Conservation (phyloP, 495 filamentous ascomycete genomes). For the Penicillium subrubescens region DNA sequence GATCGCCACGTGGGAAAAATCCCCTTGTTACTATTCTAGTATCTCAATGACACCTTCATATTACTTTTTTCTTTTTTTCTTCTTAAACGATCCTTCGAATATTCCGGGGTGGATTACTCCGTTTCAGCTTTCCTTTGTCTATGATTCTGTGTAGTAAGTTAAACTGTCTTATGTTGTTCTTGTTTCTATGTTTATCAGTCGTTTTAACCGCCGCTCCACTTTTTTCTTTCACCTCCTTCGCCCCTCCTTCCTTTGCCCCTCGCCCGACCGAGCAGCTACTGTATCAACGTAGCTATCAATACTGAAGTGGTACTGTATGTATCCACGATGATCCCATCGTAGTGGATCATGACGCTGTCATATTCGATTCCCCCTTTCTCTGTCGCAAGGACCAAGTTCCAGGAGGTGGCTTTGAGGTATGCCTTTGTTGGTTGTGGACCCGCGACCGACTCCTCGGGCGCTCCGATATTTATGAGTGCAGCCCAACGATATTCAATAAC, state of each 20-base stretch:
- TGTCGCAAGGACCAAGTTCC: slow-evolving; percentile 4
- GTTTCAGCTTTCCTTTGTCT: neutral
- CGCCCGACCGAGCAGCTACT: neutral
- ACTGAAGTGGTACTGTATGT: too few relatives aligned
- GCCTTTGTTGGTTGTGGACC: slow-evolving; percentile 6
- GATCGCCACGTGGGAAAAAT: neutral
- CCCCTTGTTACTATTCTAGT: neutral
- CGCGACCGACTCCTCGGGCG: slow-evolving; percentile 14
- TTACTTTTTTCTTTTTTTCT: neutral
- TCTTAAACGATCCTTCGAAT: neutral
- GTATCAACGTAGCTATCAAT: neutral
- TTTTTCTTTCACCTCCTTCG: neutral
- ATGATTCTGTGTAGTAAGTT: too few relatives aligned
- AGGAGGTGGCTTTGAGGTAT: slow-evolving; percentile 21
- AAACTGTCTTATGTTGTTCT: too few relatives aligned
- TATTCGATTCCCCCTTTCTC: neutral
- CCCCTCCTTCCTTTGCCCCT: neutral
- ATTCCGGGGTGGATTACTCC: neutral
- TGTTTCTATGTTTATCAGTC: neutral
- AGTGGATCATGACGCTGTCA: slow-evolving; percentile 23
- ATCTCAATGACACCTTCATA: neutral
- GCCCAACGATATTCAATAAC: slow-evolving; percentile 9
- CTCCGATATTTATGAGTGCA: neutral
- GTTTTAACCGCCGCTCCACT: neutral
- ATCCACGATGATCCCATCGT: slow-evolving; percentile 13